Base-by-base conservation (phyloP, 73 alveolate genomes). In the Halteria grandinella region DNA sequence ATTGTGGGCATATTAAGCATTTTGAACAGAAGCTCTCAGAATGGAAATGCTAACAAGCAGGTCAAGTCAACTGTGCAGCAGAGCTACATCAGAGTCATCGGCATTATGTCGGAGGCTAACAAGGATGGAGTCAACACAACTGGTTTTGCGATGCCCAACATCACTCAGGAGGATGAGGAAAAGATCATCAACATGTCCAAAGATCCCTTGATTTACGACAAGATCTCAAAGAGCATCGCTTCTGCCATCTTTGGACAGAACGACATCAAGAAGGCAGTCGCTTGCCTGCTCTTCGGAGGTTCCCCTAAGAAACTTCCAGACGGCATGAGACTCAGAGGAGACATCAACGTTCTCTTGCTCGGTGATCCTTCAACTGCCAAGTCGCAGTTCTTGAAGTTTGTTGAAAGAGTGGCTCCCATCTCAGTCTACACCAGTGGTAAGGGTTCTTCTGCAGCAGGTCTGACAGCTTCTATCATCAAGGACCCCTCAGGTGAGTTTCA, bases 361-460 rank as follows among this genome's bases (percentile, higher is more conserved):
- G 99, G 99, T 47, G 99, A 98, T 83, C 99, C 99, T 4, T 97
- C 99, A 40, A 96, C 99, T 7, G 99, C 98, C 37, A 97, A 96
- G 81, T 91, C 98, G 45, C 94, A 95, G 82, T 91, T 97, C 88
- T 75, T 94, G 43, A 96, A 96, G 87, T 95, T 93, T 74, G 99
- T 94, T n/a, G 96, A 95, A 69, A 85, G 99, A 83, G 97, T 91
- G 6, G 97, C 99, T 1, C 99, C 99, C n/a, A 94, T 93, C 49
- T 91, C 99, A 23, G 97, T 97, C 41, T 98, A 98, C 83, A 98
- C 99, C 14, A 85, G 98, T 27, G 99, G 99, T 48, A 98, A 98
- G 60, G 99, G 99, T 1, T 94, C 99, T 32, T 88, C 98, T 49
- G 99, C 99, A 29, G 99, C 99, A 51, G 99, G 99, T 69, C 93